phyloP scores from a whole-genome alignment of 2,329 filamentous ascomycete genomes.

The Aspergillus fijiensis region DNA sequence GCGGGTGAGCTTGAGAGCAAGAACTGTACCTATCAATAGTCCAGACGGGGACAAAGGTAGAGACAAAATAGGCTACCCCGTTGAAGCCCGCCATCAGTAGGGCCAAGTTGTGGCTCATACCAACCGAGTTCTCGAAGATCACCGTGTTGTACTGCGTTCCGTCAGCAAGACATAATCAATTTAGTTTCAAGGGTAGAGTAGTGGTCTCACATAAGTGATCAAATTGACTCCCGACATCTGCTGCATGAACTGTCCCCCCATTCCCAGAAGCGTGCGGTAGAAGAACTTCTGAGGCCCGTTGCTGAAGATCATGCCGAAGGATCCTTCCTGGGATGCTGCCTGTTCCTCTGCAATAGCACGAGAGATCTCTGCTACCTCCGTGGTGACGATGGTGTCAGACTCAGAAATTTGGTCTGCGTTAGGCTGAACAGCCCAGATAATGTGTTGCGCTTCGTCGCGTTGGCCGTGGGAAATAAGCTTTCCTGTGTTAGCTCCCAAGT shows the following conservation, averaged over 20 bases:
- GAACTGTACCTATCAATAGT: constrained; percentile 34
- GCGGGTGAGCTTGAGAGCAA: background rate
- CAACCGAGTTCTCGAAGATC: constrained; percentile 49
- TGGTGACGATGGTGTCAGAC: constrained; percentile 28
- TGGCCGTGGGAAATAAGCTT: constrained; percentile 36
- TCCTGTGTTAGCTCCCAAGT: too few species aligned
- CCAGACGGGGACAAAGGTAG: constrained; percentile 40
- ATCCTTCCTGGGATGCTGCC: constrained; percentile 23
- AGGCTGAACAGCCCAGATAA: constrained; percentile 36
- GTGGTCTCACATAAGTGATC: constrained; percentile 25
- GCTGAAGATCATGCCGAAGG: constrained; percentile 25
- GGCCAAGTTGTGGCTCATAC: constrained; percentile 41
- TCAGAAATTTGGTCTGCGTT: constrained; percentile 24
- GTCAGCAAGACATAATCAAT: background rate
- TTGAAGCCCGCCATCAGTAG: constrained; percentile 41
- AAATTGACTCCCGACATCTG: constrained; percentile 33
- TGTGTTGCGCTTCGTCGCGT: constrained; percentile 37
- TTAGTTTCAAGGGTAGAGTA: too few species aligned
- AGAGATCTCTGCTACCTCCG: constrained; percentile 24
- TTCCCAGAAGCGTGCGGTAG: constrained; percentile 28
- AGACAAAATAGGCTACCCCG: constrained; percentile 44
- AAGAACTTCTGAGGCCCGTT: constrained; percentile 27
- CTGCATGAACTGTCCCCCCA: constrained; percentile 36
- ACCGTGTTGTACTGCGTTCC: constrained; percentile 36
- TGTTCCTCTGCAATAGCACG: constrained; percentile 26